These are phyloP conservation scores for Pseudopyrenochaeta lycopersici DNA, from an alignment of 2,329 filamentous ascomycete genomes.

Conservation along the genomic window DNA sequence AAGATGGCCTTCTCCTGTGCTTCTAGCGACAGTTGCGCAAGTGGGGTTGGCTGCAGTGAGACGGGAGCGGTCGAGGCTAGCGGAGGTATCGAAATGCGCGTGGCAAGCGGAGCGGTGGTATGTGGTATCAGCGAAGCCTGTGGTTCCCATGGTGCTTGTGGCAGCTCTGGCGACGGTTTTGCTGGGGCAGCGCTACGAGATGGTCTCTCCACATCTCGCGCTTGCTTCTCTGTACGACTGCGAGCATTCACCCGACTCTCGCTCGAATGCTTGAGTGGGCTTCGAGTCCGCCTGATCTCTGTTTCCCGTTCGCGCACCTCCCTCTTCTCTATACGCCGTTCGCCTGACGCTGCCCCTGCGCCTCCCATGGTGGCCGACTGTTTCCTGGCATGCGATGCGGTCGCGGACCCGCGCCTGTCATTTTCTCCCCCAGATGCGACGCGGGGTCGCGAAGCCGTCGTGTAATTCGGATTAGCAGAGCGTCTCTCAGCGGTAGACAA, in stretches of 20 bases:
- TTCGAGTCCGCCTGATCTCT: constrained; percentile 45
- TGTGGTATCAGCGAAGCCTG: constrained; percentile 77
- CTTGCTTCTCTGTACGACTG: constrained; percentile 42
- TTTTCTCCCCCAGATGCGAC: constrained; percentile 46
- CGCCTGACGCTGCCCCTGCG: constrained; percentile 24
- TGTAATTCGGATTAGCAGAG: constrained; percentile 40
- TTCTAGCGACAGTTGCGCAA: constrained; percentile 78
- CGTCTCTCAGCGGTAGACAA: constrained; percentile 42
- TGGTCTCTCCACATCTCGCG: constrained; percentile 34
- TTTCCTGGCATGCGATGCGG: constrained; percentile 40
- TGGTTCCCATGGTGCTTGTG: constrained; percentile 73
- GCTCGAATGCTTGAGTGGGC: constrained; percentile 46
- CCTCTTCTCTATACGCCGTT: constrained; percentile 46
- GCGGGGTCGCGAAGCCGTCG: constrained; percentile 48
- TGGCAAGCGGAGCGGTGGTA: constrained; percentile 76
- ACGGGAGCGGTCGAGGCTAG: constrained; percentile 73
- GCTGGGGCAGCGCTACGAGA: constrained; percentile 27
- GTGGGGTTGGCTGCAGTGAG: constrained; percentile 70
- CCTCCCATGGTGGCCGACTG: constrained; percentile 31
- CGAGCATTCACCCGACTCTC: constrained; percentile 45
- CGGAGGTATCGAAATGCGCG: constrained; percentile 69
- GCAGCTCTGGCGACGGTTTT: constrained; percentile 33
- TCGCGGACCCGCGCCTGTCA: constrained; percentile 31
- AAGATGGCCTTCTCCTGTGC: constrained; percentile 86
- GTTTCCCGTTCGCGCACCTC: constrained; percentile 48